Evolutionary conservation across 148 eudicot species (phyloP).

Genomic region (Rhododendron ovatum): DNA sequence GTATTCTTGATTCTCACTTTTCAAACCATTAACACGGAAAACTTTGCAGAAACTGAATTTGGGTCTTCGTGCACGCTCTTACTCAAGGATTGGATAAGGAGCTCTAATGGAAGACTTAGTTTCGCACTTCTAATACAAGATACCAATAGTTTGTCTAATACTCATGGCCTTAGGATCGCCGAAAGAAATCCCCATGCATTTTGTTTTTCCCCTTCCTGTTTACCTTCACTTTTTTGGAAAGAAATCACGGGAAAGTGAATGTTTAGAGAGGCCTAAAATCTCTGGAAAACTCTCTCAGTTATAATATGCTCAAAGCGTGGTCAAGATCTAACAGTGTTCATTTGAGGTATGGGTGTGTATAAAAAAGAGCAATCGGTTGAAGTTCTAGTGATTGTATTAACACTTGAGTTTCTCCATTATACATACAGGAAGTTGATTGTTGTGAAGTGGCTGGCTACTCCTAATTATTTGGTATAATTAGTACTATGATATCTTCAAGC

Average conservation of each 20-base stretch:
- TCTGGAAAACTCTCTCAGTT: not conserved
- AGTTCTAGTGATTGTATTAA: not conserved
- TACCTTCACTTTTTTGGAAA: not conserved
- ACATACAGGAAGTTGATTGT: not conserved
- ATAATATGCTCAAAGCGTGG: constrained; percentile 1
- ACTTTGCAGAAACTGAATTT: constrained; percentile 66
- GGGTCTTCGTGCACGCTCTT: constrained; percentile 55
- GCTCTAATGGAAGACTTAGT: constrained; percentile 68
- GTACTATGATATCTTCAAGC: too few relatives aligned
- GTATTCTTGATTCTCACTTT: not conserved
- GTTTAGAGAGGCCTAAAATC: not conserved
- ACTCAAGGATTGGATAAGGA: constrained; percentile 87
- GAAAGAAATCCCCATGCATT: not conserved
- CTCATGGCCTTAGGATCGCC: not conserved
- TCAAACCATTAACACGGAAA: not conserved
- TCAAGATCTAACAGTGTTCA: not conserved
- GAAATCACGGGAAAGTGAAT: constrained; percentile 2
- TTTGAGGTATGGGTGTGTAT: not conserved
- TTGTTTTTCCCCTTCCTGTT: not conserved
- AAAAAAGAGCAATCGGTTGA: not conserved
- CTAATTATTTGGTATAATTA: too few relatives aligned
- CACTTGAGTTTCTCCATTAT: not conserved
- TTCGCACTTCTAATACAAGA: constrained; percentile 62
- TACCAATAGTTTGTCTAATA: constrained; percentile 32
- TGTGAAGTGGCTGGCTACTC: not conserved